A percentile compares a stretch with the other conserved stretches of the same genome.
Conservation (phyloP, 2,329 filamentous ascomycete species). For the Juglanconis oblonga region DNA sequence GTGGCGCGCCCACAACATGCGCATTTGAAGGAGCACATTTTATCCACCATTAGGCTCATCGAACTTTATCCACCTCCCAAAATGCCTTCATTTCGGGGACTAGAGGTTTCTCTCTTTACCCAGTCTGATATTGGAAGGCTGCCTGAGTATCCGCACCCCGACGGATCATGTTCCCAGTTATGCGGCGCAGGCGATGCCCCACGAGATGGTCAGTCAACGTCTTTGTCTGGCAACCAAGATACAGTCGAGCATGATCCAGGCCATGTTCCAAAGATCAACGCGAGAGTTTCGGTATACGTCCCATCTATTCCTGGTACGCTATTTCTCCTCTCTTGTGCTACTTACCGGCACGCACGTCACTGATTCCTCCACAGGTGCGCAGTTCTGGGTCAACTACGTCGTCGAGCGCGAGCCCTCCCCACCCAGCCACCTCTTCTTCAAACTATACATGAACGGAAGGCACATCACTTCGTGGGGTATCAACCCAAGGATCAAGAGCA, state of each 20-base stretch:
- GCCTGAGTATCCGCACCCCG: constrained; percentile 54
- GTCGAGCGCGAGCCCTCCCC: constrained; percentile 33
- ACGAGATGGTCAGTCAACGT: constrained; percentile 7
- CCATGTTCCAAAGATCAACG: constrained; percentile 32
- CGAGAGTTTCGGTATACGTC: constrained; percentile 53
- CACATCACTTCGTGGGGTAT: constrained; percentile 52
- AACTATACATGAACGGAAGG: constrained; percentile 52
- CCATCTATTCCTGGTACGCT: constrained; percentile 49
- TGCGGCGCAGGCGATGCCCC: constrained; percentile 18
- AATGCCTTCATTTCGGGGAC: constrained; percentile 50
- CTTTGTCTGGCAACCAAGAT: constrained; percentile 19
- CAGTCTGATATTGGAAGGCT: constrained; percentile 36
- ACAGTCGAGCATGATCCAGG: constrained; percentile 28
- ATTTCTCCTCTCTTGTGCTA: not conserved
- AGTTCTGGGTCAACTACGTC: constrained; percentile 52
- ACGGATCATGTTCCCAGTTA: constrained; percentile 42
- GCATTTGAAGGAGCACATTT: not conserved
- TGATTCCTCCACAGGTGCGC: constrained; percentile 36
- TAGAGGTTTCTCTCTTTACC: constrained; percentile 43
- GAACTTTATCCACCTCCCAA: not conserved
- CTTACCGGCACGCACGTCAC: not conserved
- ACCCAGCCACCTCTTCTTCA: constrained; percentile 49
- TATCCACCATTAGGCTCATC: not conserved
- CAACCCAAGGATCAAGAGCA: constrained; percentile 32
- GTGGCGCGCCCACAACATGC: not conserved